A percentile compares a stretch with the other conserved stretches of the same genome.
Evolutionary conservation across 2,329 filamentous ascomycete genomes (phyloP).

Genomic region (Penicillium corylophilum): DNA sequence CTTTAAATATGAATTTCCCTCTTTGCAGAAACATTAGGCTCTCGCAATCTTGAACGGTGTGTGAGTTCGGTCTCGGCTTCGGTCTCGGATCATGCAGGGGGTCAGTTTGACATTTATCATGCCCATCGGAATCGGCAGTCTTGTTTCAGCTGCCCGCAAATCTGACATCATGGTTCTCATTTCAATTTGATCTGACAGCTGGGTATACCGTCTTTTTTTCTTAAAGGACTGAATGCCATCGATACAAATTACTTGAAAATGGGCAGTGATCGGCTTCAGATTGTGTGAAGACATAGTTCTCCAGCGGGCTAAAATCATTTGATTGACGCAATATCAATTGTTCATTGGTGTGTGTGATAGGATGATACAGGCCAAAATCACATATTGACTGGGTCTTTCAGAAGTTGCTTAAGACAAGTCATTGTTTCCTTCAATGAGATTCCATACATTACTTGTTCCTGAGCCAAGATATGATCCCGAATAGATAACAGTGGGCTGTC

Average conservation of each 20-base stretch:
- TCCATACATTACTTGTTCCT: conserved; percentile 8
- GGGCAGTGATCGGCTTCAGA: neutral
- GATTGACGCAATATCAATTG: neutral
- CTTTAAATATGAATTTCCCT: neutral
- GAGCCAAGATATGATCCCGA: conserved; percentile 11
- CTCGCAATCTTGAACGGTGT: neutral
- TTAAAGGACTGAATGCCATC: neutral
- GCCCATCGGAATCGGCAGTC: neutral
- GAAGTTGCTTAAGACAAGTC: conserved; percentile 12
- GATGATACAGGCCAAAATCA: neutral
- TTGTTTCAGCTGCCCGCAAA: neutral
- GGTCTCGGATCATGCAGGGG: conserved; percentile 8
- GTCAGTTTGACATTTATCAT: neutral
- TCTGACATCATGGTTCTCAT: neutral
- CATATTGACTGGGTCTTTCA: conserved; percentile 1
- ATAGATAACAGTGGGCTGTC: conserved; percentile 7
- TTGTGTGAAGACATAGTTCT: too few relatives aligned
- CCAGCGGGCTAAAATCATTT: too few relatives aligned
- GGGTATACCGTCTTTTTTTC: neutral
- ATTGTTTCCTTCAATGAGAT: conserved; percentile 17
- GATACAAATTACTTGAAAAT: neutral
- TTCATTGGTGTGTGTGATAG: neutral
- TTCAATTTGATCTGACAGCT: neutral
- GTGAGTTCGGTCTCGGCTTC: conserved; percentile 17
- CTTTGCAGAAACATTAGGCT: neutral